Evolutionary conservation across 1,284 basidiomycete genomes (phyloP).

Genomic region (Malassezia psittaci): DNA sequence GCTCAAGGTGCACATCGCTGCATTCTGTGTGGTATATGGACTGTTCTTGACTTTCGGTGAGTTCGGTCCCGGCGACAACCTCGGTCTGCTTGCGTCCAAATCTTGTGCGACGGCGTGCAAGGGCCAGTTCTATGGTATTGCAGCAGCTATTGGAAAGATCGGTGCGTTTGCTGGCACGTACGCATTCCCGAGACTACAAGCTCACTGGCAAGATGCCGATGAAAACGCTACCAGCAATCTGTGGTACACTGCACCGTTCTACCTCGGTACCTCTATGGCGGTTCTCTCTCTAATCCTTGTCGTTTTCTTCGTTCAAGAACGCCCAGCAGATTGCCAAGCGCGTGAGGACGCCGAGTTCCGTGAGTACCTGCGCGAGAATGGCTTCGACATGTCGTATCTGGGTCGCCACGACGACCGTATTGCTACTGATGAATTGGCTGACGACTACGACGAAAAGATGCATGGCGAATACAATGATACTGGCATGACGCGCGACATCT

Average conservation of each 20-base stretch:
- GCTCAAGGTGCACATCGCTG: constrained; percentile 36
- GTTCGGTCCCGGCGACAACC: constrained; percentile 52
- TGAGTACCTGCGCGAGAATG: constrained; percentile 27
- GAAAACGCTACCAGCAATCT: constrained; percentile 12
- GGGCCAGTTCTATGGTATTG: constrained; percentile 38
- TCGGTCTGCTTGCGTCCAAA: constrained; percentile 38
- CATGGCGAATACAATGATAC: not conserved
- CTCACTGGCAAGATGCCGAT: constrained; percentile 7
- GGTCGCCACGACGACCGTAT: constrained; percentile 15
- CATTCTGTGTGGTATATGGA: constrained; percentile 61
- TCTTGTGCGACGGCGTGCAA: constrained; percentile 31
- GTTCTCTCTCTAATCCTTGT: constrained; percentile 66
- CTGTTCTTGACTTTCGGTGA: constrained; percentile 80
- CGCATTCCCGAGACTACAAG: constrained; percentile 29
- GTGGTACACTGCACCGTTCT: constrained; percentile 42
- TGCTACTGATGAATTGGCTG: not conserved
- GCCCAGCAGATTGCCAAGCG: constrained; percentile 67
- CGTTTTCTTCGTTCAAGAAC: constrained; percentile 64
- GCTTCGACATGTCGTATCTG: constrained; percentile 36
- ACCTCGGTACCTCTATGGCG: constrained; percentile 57
- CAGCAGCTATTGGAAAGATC: constrained; percentile 75
- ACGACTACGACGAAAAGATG: not conserved
- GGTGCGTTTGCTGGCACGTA: constrained; percentile 35
- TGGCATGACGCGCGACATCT: not conserved
- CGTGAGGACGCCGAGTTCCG: constrained; percentile 61